Evolutionary conservation across 371 early-diverging fungal species (phyloP).

Genomic region (Mortierella sp.): DNA sequence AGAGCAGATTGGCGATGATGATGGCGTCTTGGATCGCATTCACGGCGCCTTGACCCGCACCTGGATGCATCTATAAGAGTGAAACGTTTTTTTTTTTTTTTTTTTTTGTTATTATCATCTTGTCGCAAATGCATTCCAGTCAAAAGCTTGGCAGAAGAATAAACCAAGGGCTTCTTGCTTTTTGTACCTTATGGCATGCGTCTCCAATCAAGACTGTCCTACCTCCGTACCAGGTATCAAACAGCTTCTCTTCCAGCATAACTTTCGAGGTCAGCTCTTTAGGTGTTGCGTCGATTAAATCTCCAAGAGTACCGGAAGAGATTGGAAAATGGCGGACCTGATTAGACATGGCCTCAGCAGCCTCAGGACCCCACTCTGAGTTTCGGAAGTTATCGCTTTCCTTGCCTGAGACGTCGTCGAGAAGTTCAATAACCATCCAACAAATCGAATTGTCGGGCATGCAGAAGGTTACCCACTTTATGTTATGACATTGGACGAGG

Average conservation of each 20-base stretch:
- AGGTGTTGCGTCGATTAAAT: conserved; percentile 12
- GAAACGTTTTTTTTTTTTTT: too few relatives aligned
- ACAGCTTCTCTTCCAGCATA: conserved; percentile 26
- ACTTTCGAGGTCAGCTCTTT: conserved; percentile 30
- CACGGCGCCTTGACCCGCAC: too few relatives aligned
- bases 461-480: conserved; percentile 9
- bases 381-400: conserved; percentile 6
- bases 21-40: too few relatives aligned
- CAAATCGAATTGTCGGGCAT: conserved; percentile 8
- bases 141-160: too few relatives aligned
- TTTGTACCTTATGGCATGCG: too few relatives aligned
- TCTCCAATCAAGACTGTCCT: conserved; percentile 23
- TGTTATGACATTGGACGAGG: neutral
- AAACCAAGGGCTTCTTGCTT: too few relatives aligned
- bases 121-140: too few relatives aligned
- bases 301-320: neutral
- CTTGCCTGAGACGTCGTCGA: conserved; percentile 1
- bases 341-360: conserved; percentile 12
- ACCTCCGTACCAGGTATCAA: conserved; percentile 23
- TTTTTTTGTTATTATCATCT: too few relatives aligned
- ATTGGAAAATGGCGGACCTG: conserved; percentile 9
- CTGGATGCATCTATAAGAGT: too few relatives aligned
- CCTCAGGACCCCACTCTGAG: conserved; percentile 28
- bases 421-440: conserved; percentile 2
- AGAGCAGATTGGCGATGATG: too few relatives aligned